A percentile compares a stretch with the other conserved stretches of the same genome.
These are phyloP conservation scores for Fusarium denticulatum DNA, from an alignment of 2,329 filamentous ascomycete genomes.

Conservation along the genomic window DNA sequence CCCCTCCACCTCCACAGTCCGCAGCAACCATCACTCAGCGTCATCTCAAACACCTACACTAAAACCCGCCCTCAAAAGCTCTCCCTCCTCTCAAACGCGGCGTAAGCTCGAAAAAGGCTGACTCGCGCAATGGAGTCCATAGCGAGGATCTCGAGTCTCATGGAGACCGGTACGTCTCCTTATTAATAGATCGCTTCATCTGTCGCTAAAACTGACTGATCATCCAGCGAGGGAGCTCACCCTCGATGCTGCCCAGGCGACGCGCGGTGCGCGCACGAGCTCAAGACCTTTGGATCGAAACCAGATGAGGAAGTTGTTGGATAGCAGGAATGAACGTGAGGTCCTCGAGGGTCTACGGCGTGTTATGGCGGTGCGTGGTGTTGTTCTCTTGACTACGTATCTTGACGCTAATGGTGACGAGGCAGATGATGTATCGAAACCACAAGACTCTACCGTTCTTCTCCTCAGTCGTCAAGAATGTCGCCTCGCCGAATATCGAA, in stretches of 20 bases:
- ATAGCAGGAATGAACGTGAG: conserved; percentile 92
- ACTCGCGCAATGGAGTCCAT: conserved; percentile 85
- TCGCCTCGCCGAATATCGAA: conserved; percentile 90
- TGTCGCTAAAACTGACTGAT: conserved; percentile 32
- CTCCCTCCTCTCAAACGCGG: conserved; percentile 16
- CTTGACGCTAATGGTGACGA: conserved; percentile 9
- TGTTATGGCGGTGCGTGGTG: conserved; percentile 79
- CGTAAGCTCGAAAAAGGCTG: conserved; percentile 16
- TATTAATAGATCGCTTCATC: conserved; percentile 8
- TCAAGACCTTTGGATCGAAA: conserved; percentile 75
- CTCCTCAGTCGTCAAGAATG: conserved; percentile 98
- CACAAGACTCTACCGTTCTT: conserved; percentile 93
- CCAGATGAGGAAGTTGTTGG: conserved; percentile 93
- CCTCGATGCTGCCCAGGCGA: conserved; percentile 93
- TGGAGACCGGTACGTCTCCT: conserved; percentile 82
- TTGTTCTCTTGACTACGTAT: not conserved
- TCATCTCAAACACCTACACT: conserved; percentile 40
- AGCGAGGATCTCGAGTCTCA: conserved; percentile 89
- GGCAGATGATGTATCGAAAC: conserved; percentile 91
- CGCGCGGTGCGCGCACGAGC: conserved; percentile 71
- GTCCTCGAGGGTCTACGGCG: conserved; percentile 90
- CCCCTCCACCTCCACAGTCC: conserved; percentile 35
- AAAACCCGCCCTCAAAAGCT: conserved; percentile 10
- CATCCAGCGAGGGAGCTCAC: conserved; percentile 89
- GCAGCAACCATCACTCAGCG: conserved; percentile 29